Evolutionary conservation across 768 basidiomycete genomes (phyloP), one percentile per base, ranked within the genome.

Genomic region (Macrolepiota fuliginosa): DNA sequence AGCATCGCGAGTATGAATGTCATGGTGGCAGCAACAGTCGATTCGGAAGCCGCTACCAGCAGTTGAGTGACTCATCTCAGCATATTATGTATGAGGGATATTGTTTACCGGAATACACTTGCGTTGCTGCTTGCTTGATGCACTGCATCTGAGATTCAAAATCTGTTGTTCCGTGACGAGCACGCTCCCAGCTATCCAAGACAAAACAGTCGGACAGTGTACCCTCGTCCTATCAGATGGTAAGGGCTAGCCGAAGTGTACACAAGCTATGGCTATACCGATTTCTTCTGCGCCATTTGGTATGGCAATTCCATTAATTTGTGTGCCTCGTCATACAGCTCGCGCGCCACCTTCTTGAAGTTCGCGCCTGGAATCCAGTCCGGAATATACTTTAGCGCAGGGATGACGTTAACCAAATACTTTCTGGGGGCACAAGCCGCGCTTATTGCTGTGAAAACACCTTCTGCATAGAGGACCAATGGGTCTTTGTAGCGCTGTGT

Each of bases 1-100:
- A 63, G 25, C 62, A 63, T 63, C 7, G 73, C 69, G 1, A 76
- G 73, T 6, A 72, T 70, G 67, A 77, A 77, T 70, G 75, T 76
- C 58, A 75, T 71, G 54, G 76, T 73, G 51, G 76, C 71, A 7
- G 71, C 69, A n/a, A 72, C 67, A 2, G 75, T 75, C 1, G 62
- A 40, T 11, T 56, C 62, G 4, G 62, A 50, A 3, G 42, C 42
- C 5, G 51, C 62, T 63, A 37, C n/a, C 17, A 6, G 1, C 17
- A 36, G 2, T 7, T 35, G 24, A 42, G 40, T 42, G 3, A 0
- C 5, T 56, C 5, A 55, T 36, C 24, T n/a, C 39, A 25, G 22
- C 15, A 35, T 22, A 1, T 13, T 19, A 3, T 7, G 2, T n/a
- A n/a, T 15, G 10, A 10, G 4, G 32, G 13, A 36, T 25, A 1